Conservation (phyloP, 2,329 filamentous ascomycete genomes). For the Ophiosphaerella herpotricha region DNA sequence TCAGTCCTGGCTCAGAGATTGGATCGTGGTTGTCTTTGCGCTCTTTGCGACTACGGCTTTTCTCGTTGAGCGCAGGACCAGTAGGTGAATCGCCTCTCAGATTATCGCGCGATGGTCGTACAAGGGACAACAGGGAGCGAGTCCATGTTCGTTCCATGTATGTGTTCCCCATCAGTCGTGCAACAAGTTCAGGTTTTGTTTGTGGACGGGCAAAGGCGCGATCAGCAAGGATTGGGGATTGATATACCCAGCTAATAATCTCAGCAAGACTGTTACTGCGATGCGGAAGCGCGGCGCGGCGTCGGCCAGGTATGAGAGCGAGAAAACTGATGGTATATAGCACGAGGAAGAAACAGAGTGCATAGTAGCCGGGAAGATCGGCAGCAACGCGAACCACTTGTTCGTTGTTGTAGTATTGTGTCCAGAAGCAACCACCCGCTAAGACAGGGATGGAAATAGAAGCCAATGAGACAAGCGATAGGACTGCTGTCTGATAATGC, state of each 20-base stretch:
- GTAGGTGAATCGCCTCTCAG: slow-evolving; percentile 29
- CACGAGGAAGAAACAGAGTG: slow-evolving; percentile 72
- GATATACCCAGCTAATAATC: slow-evolving; percentile 76
- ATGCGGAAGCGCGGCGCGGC: slow-evolving; percentile 71
- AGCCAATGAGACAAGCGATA: slow-evolving; percentile 64
- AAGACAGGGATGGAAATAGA: slow-evolving; percentile 69
- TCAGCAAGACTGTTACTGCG: slow-evolving; percentile 73
- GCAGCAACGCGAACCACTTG: slow-evolving; percentile 62
- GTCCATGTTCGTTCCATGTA: slow-evolving; percentile 50
- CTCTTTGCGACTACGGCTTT: slow-evolving; percentile 17
- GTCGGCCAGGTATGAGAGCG: slow-evolving; percentile 61
- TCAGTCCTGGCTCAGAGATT: slow-evolving; percentile 37
- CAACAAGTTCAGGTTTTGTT: slow-evolving; percentile 70
- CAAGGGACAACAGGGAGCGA: slow-evolving; percentile 32
- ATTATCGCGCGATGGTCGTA: slow-evolving; percentile 35
- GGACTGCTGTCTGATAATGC: slow-evolving; percentile 68
- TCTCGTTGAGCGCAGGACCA: slow-evolving; percentile 21
- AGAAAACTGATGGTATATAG: slow-evolving; percentile 70
- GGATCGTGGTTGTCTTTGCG: slow-evolving; percentile 33
- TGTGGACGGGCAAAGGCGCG: slow-evolving; percentile 71
- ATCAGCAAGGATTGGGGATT: slow-evolving; percentile 72
- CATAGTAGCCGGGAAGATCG: slow-evolving; percentile 72
- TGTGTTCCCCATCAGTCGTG: slow-evolving; percentile 65
- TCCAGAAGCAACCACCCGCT: slow-evolving; percentile 73
- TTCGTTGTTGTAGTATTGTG: slow-evolving; percentile 60